A percentile compares a stretch with the other conserved stretches of the same genome.
Conservation (phyloP, 1,284 basidiomycete genomes). For the Papiliotrema nemorosa region DNA sequence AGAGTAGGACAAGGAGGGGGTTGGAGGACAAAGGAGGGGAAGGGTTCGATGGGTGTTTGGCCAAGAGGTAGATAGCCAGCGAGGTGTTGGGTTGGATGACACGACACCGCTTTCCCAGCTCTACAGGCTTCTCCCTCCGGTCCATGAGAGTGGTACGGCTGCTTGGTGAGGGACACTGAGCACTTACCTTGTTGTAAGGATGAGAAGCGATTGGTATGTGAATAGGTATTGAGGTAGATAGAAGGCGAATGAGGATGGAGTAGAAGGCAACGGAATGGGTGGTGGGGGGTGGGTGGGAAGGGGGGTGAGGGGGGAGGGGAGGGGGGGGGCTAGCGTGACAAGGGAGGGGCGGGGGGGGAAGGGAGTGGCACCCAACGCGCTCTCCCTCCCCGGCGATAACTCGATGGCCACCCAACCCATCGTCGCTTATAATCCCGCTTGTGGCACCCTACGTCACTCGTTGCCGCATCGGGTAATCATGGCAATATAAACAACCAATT, state of each 20-base stretch:
- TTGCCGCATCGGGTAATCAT: no score
- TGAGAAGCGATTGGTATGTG: neutral
- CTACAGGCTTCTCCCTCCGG: no score
- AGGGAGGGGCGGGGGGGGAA: neutral
- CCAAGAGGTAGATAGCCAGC: neutral
- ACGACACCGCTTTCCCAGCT: conserved; percentile 1
- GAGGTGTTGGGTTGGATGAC: conserved; percentile 2
- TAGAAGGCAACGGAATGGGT: neutral
- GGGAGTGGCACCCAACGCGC: neutral
- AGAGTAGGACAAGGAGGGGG: no score
- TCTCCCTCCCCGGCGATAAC: no score
- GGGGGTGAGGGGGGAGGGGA: neutral
- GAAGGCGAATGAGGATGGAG: conserved; percentile 7
- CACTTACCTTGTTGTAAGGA: no score
- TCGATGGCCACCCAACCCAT: no score
- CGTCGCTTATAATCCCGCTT: no score
- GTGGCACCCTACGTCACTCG: neutral
- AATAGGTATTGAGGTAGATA: neutral
- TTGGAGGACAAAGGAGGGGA: conserved; percentile 3
- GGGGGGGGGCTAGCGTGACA: neutral
- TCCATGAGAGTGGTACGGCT: no score
- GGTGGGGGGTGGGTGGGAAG: neutral
- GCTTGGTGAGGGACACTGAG: no score
- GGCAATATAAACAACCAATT: no score
- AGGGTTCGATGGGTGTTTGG: neutral